phyloP scores from a whole-genome alignment of 2,329 filamentous ascomycete species.

The Venturia carpophila region DNA sequence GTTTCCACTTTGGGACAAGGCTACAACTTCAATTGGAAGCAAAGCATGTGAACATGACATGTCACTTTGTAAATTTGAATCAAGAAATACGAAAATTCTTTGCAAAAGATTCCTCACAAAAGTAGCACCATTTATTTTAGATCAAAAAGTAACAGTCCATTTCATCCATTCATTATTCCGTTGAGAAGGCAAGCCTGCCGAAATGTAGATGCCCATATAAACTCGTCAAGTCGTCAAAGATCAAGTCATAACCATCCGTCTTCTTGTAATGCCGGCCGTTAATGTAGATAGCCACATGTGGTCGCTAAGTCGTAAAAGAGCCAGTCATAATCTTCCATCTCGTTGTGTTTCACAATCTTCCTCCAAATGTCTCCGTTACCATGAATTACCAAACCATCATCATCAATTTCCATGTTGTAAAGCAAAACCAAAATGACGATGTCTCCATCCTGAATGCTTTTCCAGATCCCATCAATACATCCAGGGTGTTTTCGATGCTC shows the following conservation, averaged over 20 bases:
- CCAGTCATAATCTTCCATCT: too few relatives aligned
- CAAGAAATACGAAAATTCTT: not conserved
- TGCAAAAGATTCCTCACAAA: not conserved
- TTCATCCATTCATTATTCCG: not conserved
- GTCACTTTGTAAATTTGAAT: not conserved
- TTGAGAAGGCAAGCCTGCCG: not conserved
- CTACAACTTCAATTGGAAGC: not conserved
- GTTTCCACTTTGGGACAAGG: constrained; percentile 1
- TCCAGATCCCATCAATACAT: not conserved
- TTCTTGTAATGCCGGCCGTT: not conserved
- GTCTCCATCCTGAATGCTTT: not conserved
- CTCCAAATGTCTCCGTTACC: not conserved
- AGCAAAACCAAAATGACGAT: not conserved
- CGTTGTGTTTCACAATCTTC: not conserved
- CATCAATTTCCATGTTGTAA: constrained; percentile 4
- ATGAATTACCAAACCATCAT: not conserved
- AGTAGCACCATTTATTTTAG: not conserved
- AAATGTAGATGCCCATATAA: not conserved
- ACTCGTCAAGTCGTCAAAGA: not conserved
- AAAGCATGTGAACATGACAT: not conserved
- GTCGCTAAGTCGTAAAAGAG: not conserved
- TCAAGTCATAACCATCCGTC: too few relatives aligned
- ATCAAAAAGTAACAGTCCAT: not conserved
- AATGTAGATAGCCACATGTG: not conserved
- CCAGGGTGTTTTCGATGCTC: not conserved